These are phyloP conservation scores for Linaria vulgaris DNA, from an alignment of 257 asterid species.

Conservation along the genomic window DNA sequence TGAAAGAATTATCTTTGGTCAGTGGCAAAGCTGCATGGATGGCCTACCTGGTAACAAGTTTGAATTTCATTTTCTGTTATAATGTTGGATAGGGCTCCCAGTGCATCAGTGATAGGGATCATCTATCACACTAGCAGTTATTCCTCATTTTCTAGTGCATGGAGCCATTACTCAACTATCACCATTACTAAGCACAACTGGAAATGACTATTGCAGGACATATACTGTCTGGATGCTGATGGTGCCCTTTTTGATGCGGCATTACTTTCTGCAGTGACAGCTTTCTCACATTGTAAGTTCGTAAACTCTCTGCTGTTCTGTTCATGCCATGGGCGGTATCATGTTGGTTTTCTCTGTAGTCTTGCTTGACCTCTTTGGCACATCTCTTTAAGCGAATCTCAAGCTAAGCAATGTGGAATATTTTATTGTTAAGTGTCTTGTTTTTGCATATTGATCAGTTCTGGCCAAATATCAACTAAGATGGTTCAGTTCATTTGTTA, in stretches of 20 bases:
- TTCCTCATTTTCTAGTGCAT: background rate
- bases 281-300: constrained; percentile 80
- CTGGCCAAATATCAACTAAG: constrained; percentile 1
- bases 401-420: background rate
- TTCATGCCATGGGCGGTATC: background rate
- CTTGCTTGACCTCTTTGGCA: background rate
- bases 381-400: background rate
- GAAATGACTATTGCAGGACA: constrained; percentile 58
- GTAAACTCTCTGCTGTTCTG: constrained; percentile 5
- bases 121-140: too few relatives aligned
- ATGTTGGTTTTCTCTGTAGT: background rate
- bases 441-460: background rate
- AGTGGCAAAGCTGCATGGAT: constrained; percentile 98
- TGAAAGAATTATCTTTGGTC: constrained; percentile 78
- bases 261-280: constrained; percentile 87
- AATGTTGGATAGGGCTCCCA: too few relatives aligned
- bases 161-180: constrained; percentile 1
- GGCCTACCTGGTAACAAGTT: constrained; percentile 76
- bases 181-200: constrained; percentile 11
- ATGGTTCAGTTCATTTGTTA: background rate
- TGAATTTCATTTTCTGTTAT: background rate
- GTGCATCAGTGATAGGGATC: too few relatives aligned
- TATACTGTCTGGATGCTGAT: constrained; percentile 95
- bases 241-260: constrained; percentile 97
- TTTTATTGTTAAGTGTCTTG: background rate